A percentile compares a stretch with the other conserved stretches of the same genome.
Evolutionary conservation across 495 filamentous ascomycete genomes (phyloP).

Genomic region (Trichoderma virens): DNA sequence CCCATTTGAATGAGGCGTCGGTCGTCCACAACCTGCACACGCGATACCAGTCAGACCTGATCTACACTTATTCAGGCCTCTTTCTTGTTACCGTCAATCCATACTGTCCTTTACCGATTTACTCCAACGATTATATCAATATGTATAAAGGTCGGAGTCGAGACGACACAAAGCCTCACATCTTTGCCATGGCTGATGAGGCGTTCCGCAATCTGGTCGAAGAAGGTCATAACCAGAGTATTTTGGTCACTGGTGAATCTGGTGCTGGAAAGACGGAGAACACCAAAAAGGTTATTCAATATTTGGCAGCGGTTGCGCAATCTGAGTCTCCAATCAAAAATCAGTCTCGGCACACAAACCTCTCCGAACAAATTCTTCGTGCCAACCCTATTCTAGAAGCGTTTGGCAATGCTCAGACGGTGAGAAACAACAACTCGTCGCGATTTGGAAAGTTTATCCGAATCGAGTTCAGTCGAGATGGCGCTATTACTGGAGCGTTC

Average conservation of each 20-base stretch:
- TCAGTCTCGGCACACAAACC: conserved; percentile 66
- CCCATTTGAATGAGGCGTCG: conserved; percentile 93
- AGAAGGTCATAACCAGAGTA: conserved; percentile 93
- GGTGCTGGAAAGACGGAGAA: conserved; percentile 99
- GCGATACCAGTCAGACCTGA: conserved; percentile 89
- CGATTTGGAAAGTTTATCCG: conserved; percentile 98
- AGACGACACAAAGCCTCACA: conserved; percentile 94
- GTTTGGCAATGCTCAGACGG: conserved; percentile 97
- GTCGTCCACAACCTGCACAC: conserved; percentile 95
- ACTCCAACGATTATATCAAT: conserved; percentile 92
- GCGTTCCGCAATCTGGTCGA: conserved; percentile 94
- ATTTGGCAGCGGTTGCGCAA: conserved; percentile 87
- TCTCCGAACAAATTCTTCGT: conserved; percentile 94
- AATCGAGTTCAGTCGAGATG: conserved; percentile 85
- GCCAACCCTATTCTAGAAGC: conserved; percentile 98
- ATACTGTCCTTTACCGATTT: conserved; percentile 90
- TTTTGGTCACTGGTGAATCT: conserved; percentile 96
- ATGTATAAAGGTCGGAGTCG: conserved; percentile 87
- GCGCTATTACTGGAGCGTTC: conserved; percentile 90
- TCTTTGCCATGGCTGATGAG: conserved; percentile 97
- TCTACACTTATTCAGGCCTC: conserved; percentile 97
- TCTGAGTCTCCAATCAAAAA: conserved; percentile 62
- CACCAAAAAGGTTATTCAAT: conserved; percentile 99
- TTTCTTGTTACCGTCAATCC: conserved; percentile 98
- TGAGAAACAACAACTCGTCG: conserved; percentile 97